A percentile compares a stretch with the other conserved stretches of the same genome.
Conservation (phyloP, 768 basidiomycete genomes). For the Galerina marginata region DNA sequence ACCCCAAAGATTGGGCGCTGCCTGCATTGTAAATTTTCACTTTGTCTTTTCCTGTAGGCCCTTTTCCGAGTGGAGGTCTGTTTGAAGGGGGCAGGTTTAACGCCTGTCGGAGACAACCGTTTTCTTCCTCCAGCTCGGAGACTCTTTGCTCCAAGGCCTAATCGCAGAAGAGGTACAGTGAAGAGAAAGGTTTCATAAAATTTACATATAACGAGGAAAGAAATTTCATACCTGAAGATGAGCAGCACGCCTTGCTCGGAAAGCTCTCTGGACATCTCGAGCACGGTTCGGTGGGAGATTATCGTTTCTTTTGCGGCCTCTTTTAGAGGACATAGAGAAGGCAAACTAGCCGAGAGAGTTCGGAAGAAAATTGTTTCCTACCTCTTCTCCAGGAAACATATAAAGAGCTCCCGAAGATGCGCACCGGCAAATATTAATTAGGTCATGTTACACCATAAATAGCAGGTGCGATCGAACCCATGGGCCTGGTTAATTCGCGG, state of each 20-base stretch:
- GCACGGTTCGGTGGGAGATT: constrained; percentile 83
- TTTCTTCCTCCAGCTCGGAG: constrained; percentile 84
- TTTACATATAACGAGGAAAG: constrained; percentile 39
- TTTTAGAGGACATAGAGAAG: constrained; percentile 78
- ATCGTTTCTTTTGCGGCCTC: constrained; percentile 85
- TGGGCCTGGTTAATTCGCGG: constrained; percentile 8
- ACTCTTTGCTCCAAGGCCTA: constrained; percentile 86
- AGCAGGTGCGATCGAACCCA: constrained; percentile 30
- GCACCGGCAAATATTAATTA: constrained; percentile 39
- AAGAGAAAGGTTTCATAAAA: constrained; percentile 41
- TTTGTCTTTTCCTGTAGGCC: constrained; percentile 88
- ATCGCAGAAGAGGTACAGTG: constrained; percentile 25
- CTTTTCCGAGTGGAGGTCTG: constrained; percentile 76
- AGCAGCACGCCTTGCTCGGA: constrained; percentile 86
- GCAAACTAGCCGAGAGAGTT: constrained; percentile 33
- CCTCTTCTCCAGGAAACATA: constrained; percentile 37
- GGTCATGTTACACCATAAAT: constrained; percentile 25
- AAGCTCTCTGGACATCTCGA: constrained; percentile 88
- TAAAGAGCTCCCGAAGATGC: constrained; percentile 42
- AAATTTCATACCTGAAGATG: constrained; percentile 71
- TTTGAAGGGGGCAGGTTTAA: constrained; percentile 77
- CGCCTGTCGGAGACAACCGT: constrained; percentile 70
- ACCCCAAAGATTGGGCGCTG: constrained; percentile 30
- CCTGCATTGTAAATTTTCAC: constrained; percentile 54
- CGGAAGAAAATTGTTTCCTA: constrained; percentile 28